A percentile compares a stretch with the other conserved stretches of the same genome.
These are phyloP conservation scores for Thalia dealbata DNA, from an alignment of 176 grass and related monocot species.

Conservation along the genomic window DNA sequence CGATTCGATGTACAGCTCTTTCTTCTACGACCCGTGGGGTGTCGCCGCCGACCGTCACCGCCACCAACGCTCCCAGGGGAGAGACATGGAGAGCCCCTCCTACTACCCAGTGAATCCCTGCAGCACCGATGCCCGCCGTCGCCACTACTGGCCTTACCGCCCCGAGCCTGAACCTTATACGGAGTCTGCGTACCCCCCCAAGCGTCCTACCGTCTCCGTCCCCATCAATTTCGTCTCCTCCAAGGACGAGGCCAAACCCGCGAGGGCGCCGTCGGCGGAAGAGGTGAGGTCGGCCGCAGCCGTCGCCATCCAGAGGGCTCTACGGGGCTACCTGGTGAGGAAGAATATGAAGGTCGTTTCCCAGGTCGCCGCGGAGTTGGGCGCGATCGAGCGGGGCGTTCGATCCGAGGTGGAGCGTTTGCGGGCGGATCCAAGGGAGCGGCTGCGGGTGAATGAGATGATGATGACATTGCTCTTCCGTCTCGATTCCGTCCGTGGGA, in stretches of 20 bases:
- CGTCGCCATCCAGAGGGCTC: neutral
- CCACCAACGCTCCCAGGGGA: neutral
- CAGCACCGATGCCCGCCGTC: neutral
- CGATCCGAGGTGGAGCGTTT: neutral
- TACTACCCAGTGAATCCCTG: neutral
- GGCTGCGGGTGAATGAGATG: slow-evolving; percentile 4
- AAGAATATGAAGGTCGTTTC: neutral
- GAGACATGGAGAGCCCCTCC: neutral
- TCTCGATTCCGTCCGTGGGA: slow-evolving; percentile 2
- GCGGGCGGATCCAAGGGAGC: neutral
- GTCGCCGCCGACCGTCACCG: neutral
- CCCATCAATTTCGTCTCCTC: neutral
- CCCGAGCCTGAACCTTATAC: neutral
- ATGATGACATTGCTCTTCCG: slow-evolving; percentile 4
- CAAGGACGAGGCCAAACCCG: neutral
- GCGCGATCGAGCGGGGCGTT: neutral
- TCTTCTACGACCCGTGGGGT: slow-evolving; percentile 9
- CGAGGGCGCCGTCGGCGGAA: neutral
- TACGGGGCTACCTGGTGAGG: neutral
- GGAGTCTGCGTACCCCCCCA: neutral
- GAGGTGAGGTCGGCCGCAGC: neutral
- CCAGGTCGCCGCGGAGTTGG: neutral
- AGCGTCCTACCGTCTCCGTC: neutral
- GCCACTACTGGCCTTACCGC: neutral
- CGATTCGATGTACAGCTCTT: neutral